phyloP scores from a whole-genome alignment of 768 basidiomycete genomes.

The Lactarius trivialis region DNA sequence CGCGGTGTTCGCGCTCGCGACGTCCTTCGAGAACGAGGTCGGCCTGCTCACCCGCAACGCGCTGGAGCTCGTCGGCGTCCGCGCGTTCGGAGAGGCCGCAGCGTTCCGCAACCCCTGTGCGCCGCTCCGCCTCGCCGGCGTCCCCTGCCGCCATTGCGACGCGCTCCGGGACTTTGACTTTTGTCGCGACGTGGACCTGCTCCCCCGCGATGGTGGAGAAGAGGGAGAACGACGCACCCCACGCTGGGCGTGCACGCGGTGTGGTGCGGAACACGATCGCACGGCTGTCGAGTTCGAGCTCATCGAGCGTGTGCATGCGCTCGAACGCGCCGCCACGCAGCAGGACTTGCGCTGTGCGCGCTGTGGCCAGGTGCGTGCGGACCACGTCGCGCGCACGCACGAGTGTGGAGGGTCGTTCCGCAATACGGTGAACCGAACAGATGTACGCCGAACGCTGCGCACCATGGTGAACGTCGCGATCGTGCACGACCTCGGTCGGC shows the following conservation, averaged over 20 bases:
- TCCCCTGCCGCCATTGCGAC: slow-evolving; percentile 87
- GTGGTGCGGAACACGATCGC: slow-evolving; percentile 86
- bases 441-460: slow-evolving; percentile 62
- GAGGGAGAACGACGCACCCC: slow-evolving; percentile 35
- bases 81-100: slow-evolving; percentile 83
- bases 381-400: slow-evolving; percentile 81
- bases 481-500: slow-evolving; percentile 57
- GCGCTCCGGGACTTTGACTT: slow-evolving; percentile 87
- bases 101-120: slow-evolving; percentile 89
- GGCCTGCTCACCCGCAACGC: slow-evolving; percentile 84
- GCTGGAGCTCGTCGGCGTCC: slow-evolving; percentile 78
- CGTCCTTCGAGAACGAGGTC: slow-evolving; percentile 80
- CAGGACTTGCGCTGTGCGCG: slow-evolving; percentile 87
- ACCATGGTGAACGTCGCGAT: slow-evolving; percentile 82
- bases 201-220: slow-evolving; percentile 40
- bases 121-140: slow-evolving; percentile 73
- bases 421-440: slow-evolving; percentile 64
- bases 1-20: slow-evolving; percentile 72
- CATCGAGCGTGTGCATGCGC: slow-evolving; percentile 62
- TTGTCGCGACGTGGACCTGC: slow-evolving; percentile 82
- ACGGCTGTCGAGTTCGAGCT: slow-evolving; percentile 79
- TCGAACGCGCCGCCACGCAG: slow-evolving; percentile 73
- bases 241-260: slow-evolving; percentile 65
- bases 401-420: slow-evolving; percentile 83
- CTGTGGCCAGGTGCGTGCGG: slow-evolving; percentile 86